Conservation (phyloP, 768 basidiomycete species). For the Russula emetica region DNA sequence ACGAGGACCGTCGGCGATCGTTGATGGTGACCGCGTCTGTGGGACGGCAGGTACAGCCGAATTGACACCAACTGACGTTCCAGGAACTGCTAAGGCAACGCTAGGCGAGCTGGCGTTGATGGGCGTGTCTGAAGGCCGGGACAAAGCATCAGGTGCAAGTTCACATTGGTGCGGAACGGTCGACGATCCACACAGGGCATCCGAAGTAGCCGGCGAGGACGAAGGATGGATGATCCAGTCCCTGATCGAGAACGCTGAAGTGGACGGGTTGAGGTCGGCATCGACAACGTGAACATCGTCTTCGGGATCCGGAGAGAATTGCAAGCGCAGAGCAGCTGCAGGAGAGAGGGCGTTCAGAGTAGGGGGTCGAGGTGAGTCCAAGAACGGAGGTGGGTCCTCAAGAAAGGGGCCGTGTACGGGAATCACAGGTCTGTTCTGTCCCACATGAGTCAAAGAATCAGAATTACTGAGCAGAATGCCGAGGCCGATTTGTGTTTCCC, state of each 20-base stretch:
- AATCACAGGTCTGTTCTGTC: background rate
- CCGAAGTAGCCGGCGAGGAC: slow-evolving; percentile 11
- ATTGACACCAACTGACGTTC: background rate
- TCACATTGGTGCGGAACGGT: background rate
- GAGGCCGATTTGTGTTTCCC: slow-evolving; percentile 20
- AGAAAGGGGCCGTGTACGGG: background rate
- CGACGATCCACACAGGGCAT: slow-evolving; percentile 1
- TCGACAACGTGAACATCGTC: background rate
- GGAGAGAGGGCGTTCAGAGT: background rate
- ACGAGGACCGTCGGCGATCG: background rate
- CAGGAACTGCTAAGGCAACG: background rate
- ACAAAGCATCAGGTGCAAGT: background rate
- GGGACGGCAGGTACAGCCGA: background rate
- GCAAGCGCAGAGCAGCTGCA: background rate
- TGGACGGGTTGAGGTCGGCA: slow-evolving; percentile 9
- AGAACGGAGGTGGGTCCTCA: slow-evolving; percentile 1
- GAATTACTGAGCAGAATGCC: slow-evolving; percentile 18
- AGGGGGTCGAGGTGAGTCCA: slow-evolving; percentile 5
- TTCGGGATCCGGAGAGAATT: background rate
- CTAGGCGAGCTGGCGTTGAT: background rate
- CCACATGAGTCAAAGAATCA: slow-evolving; percentile 4
- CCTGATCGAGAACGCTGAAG: slow-evolving; percentile 21
- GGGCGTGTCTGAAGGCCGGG: background rate
- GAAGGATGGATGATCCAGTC: slow-evolving; percentile 22
- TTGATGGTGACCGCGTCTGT: background rate